Evolutionary conservation across 257 asterid species (phyloP).

Genomic region (Solanum etuberosum): DNA sequence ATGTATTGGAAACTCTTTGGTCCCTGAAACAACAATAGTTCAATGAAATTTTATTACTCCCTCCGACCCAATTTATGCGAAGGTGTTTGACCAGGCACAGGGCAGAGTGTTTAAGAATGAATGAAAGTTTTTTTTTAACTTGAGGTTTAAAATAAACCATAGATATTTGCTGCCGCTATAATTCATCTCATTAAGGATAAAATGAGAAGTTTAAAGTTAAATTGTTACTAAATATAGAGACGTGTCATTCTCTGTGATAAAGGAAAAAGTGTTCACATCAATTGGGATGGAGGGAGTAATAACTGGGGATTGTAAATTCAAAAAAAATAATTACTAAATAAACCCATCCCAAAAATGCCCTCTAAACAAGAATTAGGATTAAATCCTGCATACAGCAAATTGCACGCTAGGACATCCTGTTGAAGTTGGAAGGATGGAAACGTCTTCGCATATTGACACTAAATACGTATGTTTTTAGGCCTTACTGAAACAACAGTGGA

Average conservation of each 20-base stretch:
- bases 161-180: not conserved
- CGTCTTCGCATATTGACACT: not conserved
- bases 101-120: not conserved
- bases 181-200: not conserved
- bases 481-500: not conserved
- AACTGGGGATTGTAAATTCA: not conserved
- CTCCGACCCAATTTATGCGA: not conserved
- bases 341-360: not conserved
- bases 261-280: not conserved
- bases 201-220: not conserved
- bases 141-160: not conserved
- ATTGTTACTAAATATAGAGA: not conserved
- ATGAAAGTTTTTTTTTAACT: not conserved
- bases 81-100: not conserved
- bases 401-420: not conserved
- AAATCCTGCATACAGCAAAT: not conserved
- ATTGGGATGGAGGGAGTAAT: not conserved
- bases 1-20: not conserved
- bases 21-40: not conserved
- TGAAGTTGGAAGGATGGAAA: not conserved
- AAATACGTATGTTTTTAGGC: not conserved
- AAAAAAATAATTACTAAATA: not conserved
- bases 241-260: not conserved
- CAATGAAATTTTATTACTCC: not conserved
- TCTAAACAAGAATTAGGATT: not conserved